phyloP scores from a whole-genome alignment of 2,329 filamentous ascomycete species.

The Paradendryphiella salina region DNA sequence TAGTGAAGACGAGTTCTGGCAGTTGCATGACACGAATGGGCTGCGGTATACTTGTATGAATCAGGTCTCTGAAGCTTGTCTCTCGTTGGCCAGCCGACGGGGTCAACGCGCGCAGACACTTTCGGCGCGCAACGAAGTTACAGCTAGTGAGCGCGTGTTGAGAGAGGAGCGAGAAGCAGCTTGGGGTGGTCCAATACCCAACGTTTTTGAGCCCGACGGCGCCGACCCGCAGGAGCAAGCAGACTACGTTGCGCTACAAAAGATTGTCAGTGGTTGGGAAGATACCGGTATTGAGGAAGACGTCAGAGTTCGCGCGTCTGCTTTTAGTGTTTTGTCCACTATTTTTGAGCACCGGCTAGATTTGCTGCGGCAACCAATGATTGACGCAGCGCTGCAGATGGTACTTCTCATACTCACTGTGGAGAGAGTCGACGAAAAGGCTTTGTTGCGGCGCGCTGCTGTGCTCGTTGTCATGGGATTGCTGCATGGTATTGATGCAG shows the following conservation, averaged over 20 bases:
- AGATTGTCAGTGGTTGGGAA: slow-evolving; percentile 70
- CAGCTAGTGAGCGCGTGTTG: slow-evolving; percentile 54
- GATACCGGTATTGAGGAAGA: slow-evolving; percentile 68
- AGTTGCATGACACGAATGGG: neutral
- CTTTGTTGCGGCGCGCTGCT: slow-evolving; percentile 68
- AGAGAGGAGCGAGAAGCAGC: slow-evolving; percentile 56
- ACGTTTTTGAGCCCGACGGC: slow-evolving; percentile 37
- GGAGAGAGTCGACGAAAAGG: slow-evolving; percentile 63
- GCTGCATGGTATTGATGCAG: slow-evolving; percentile 61
- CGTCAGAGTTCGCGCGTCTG: slow-evolving; percentile 69
- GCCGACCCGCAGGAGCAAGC: slow-evolving; percentile 37
- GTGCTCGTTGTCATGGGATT: slow-evolving; percentile 66
- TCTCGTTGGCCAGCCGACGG: slow-evolving; percentile 67
- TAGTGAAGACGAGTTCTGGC: slow-evolving; percentile 27
- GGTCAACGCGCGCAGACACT: slow-evolving; percentile 64
- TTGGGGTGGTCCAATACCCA: slow-evolving; percentile 57
- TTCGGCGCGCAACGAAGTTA: slow-evolving; percentile 59
- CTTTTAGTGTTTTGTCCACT: slow-evolving; percentile 65
- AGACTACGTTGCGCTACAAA: slow-evolving; percentile 55
- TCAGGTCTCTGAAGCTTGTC: slow-evolving; percentile 59
- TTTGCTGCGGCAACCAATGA: slow-evolving; percentile 47
- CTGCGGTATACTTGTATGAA: slow-evolving; percentile 18
- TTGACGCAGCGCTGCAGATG: slow-evolving; percentile 61
- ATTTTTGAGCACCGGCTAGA: slow-evolving; percentile 60
- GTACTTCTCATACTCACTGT: slow-evolving; percentile 65